Conservation (phyloP, 139 green algal species). For the Eudorina sp. region DNA sequence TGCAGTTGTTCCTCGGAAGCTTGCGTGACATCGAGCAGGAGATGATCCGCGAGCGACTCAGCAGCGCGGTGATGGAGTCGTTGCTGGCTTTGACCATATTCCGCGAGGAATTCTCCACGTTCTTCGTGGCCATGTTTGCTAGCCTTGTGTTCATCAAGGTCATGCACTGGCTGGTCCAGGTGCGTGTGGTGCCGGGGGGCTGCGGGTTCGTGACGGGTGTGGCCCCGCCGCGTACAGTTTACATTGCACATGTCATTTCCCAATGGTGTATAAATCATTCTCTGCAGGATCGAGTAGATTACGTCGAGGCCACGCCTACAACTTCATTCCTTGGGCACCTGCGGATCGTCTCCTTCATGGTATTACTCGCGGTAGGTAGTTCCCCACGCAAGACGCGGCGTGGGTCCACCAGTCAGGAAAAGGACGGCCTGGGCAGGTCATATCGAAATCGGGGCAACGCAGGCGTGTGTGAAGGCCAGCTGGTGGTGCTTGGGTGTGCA, state of each 20-base stretch:
- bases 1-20: conserved; percentile 92
- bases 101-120: conserved; percentile 85
- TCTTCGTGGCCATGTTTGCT: conserved; percentile 94
- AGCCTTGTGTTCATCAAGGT: conserved; percentile 96
- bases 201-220: too few relatives aligned
- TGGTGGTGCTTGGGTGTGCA: too few relatives aligned
- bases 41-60: conserved; percentile 89
- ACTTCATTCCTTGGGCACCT: conserved; percentile 84
- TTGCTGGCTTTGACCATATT: conserved; percentile 99
- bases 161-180: conserved; percentile 94
- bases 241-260: background rate
- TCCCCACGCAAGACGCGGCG: too few relatives aligned
- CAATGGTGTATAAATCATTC: background rate
- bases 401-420: too few relatives aligned
- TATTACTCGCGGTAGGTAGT: conserved; percentile 85
- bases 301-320: conserved; percentile 93
- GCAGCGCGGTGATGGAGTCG: conserved; percentile 94
- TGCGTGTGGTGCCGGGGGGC: background rate
- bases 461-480: too few relatives aligned
- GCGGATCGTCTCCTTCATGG: conserved; percentile 86
- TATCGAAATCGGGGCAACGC: too few relatives aligned
- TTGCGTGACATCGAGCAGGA: conserved; percentile 96
- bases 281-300: conserved; percentile 86
- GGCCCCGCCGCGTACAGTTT: background rate
- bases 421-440: too few relatives aligned